phyloP scores from a whole-genome alignment of 805 yeast genomes.

The Nakazawaea siamensis region DNA sequence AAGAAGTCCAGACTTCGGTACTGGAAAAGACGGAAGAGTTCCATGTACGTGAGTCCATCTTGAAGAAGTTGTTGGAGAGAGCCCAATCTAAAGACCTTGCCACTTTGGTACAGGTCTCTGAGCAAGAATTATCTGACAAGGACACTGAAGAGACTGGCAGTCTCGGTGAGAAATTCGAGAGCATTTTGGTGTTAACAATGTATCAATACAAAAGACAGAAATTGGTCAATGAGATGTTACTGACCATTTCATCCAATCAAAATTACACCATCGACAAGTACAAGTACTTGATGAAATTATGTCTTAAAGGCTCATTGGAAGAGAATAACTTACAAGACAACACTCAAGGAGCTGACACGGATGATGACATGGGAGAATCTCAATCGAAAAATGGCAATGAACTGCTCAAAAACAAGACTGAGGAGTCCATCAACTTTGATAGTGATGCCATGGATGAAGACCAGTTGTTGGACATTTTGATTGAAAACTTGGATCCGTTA shows the following conservation, averaged over 20 bases:
- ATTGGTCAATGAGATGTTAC: conserved; percentile 39
- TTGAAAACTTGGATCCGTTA: conserved; percentile 7
- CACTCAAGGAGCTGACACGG: conserved; percentile 3
- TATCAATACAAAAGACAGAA: conserved; percentile 47
- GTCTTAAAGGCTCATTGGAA: conserved; percentile 7
- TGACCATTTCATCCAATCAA: conserved; percentile 31
- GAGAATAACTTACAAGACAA: neutral
- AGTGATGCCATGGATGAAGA: conserved; percentile 8
- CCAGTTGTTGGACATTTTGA: conserved; percentile 9
- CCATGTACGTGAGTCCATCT: conserved; percentile 1
- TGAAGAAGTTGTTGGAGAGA: conserved; percentile 26
- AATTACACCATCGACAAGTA: conserved; percentile 57
- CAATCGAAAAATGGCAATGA: no score
- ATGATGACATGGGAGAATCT: no score
- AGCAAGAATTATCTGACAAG: conserved; percentile 16
- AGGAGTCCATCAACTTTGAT: neutral
- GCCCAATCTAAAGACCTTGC: conserved; percentile 39
- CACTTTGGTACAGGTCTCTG: conserved; percentile 29
- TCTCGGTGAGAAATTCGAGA: conserved; percentile 16
- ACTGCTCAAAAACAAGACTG: neutral
- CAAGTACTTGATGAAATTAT: conserved; percentile 22
- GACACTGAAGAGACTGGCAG: conserved; percentile 11
- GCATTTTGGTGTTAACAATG: conserved; percentile 36
- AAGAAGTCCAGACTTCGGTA: conserved; percentile 15
- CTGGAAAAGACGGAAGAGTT: conserved; percentile 10